Evolutionary conservation across 2,329 filamentous ascomycete species (phyloP), one percentile per base, ranked within the genome.

Genomic region (Aspergillus persii): DNA sequence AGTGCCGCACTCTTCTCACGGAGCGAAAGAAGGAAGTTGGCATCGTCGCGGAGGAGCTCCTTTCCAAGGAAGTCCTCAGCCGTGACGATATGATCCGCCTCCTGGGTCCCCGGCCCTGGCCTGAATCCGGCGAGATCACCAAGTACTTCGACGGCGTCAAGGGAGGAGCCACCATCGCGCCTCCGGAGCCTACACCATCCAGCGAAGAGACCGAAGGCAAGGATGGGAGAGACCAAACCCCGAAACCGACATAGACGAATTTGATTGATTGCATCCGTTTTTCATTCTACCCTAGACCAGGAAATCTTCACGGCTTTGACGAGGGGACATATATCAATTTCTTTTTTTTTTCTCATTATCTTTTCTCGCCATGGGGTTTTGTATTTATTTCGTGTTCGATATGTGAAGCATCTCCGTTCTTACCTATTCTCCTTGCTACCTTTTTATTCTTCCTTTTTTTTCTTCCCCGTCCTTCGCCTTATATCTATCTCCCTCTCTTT

Each of bases 51-150:
- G 93, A 99, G 80, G 95, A 99, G 79, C 81, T 99, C 59, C 81
- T 99, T 63, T 85, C 81, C 69, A 97, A 97, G 84, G 95, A 99
- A 79, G 88, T 97, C 69, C 84, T 99, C 26, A 88, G 88, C 36
- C 85, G 95, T 58, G 95, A 99, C 69, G 95, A 99, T 76, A 89
- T 98, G 85, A 87, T 98, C 53, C 84, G 95, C 30, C 80, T 99
- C 57, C 82, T 99, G 29, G 95, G 95, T 26, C 88, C 88, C 50
- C 81, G 95, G 64, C 91, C 92, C 12, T 98, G 90, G 69, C 88
- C 89, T 46, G 94, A 98, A 69, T 83, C 86, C 61, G 89, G 90
- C 69, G 93, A 98, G 71, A 98, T 99, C 77, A 83, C 89, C 70
- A 97, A 97, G 82, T 99, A 96, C 81, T 99, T 99, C 76, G 82